Evolutionary conservation across 2,329 filamentous ascomycete species (phyloP), one percentile per base, ranked within the genome.

Genomic region (Clonostachys chloroleuca): DNA sequence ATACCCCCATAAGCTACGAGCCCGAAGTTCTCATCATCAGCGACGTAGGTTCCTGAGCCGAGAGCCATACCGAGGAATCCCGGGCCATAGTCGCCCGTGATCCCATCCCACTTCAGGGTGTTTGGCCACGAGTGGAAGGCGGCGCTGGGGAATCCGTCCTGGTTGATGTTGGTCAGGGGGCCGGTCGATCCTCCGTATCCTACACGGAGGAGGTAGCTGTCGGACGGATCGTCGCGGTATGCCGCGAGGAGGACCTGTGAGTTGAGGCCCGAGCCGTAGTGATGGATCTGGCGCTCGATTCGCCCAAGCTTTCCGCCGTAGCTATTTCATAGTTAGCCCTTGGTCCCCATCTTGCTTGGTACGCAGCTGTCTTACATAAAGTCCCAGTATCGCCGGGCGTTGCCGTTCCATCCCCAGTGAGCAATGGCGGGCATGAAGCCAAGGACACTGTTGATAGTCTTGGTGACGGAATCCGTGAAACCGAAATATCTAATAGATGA

Each of bases 351-450:
- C 16, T 18, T 8, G 16, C 12, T 12, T 34, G 3, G 8, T 3
- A 10, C 12, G 36, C 12, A 8, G 14, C 8, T 12, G 2, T 36
- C 73, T 56, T 65, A 78, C 61, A 75, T 59, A 45, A 78, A 80
- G 54, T 83, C 80, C 80, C 80, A 83, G 58, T 82, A 83, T 6
- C 79, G 62, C 2, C 80, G 69, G 1, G 79, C 77, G 51, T 82
- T 83, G 12, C 80, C 80, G 45, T 83, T 81, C 75, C 75, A 83
- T 4, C 76, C 80, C 80, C 80, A 83, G 51, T 83, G 80, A 1
- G 77, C 66, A 0, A 83, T 73, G 0, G 75, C 77, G 0, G 80
- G 78, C 66, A 73, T 80, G 51, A 75, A 83, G 0, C 75, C 80
- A 2, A 78, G 56, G 5, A 83, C 77, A 18, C 72, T 76, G 47